Evolutionary conservation across 2,329 filamentous ascomycete genomes (phyloP), one percentile per base, ranked within the genome.

Genomic region (Chrysoporthe austroafricana): DNA sequence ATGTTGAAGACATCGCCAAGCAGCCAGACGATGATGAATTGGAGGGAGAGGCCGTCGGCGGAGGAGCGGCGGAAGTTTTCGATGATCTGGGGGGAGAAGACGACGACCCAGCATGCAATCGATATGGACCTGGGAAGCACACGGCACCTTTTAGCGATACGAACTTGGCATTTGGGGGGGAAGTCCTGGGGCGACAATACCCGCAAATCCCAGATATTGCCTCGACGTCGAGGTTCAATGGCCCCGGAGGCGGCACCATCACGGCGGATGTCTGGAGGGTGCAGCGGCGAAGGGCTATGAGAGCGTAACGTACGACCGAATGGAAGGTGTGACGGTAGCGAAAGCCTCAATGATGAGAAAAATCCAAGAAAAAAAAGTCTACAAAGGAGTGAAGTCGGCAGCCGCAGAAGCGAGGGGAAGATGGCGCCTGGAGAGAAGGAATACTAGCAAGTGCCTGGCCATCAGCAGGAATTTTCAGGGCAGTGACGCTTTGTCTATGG

Each of bases 1-100:
- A 97, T 96, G 77, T 98, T 98, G 84, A 97, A 97, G 72, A 97
- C 90, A 88, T 99, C 96, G 63, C 96, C 96, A 1, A 90, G 85
- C 2, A 97, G 86, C 96, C 96, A 99, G 74, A 97, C 88, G 69
- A 96, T 90, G 75, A 98, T 89, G 82, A 98, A 99, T 66, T 95
- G 90, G 16, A 97, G 87, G 0, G 93, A 97, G 1, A 98, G 85
- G 2, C 94, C 95, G 77, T 97, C 93, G 67, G 94, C 93, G 52
- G 91, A 96, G 72, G 88, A 83, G 66, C 94, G 88, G 71, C 90
- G 90, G 81, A 97, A 97, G 77, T 97, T 97, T 76, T 97, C 93
- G 73, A 97, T 90, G 73, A 99, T 97, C 74, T 99, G 96, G 2
- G 96, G 96, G 0, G 93, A 96, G 82, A 97, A 99, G 67, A 99